phyloP scores from a whole-genome alignment of 148 eudicot genomes.

The Chenopodium quinoa region DNA sequence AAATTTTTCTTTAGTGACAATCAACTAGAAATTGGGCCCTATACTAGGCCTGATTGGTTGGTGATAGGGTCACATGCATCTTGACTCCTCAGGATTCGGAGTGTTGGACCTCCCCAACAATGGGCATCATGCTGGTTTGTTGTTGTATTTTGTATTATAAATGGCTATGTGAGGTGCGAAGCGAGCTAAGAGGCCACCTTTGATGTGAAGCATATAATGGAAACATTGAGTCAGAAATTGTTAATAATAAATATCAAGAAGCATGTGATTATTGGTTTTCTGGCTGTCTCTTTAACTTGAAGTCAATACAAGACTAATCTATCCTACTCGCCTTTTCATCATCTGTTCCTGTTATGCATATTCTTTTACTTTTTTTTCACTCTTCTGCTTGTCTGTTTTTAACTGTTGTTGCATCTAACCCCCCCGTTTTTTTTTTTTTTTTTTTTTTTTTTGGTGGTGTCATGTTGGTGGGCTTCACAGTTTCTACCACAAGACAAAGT shows the following conservation, averaged over 20 bases:
- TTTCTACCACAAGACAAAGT: constrained; percentile 99
- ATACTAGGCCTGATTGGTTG: background rate
- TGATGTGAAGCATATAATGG: no score
- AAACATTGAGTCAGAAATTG: no score
- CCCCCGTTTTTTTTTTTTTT: background rate
- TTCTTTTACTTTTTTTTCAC: background rate
- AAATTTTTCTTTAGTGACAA: no score
- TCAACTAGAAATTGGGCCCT: no score
- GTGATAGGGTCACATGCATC: background rate
- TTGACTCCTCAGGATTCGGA: background rate
- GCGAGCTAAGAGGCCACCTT: no score
- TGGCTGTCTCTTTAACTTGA: background rate
- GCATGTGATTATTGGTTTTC: background rate
- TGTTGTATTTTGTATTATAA: background rate
- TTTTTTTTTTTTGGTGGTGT: background rate
- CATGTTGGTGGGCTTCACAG: constrained; percentile 31
- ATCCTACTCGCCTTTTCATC: background rate
- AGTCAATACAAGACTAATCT: background rate
- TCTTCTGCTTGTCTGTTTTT: background rate
- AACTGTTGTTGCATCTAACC: background rate
- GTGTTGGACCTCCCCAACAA: background rate
- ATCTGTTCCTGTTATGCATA: background rate
- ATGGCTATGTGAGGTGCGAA: background rate
- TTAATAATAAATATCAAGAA: no score
- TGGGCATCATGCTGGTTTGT: background rate